Percentiles rank a stretch among this genome's conserved stretches.
Conservation (phyloP, 2,329 filamentous ascomycete species). For the Macrophomina pseudophaseolina region DNA sequence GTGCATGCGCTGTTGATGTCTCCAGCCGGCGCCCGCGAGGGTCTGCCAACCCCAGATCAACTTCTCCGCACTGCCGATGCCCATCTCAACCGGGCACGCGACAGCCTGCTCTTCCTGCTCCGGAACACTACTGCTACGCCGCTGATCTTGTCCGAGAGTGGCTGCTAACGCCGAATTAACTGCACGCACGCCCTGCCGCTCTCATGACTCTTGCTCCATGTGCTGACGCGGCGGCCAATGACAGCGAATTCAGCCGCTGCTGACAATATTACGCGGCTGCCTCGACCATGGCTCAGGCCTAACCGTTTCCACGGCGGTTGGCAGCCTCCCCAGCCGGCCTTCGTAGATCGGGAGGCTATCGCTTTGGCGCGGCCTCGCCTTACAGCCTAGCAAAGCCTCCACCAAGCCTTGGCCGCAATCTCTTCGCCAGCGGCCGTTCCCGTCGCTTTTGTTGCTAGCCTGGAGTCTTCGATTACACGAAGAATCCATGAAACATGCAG, state of each 20-base stretch:
- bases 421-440: background rate
- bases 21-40: background rate
- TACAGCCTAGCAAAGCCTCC: background rate
- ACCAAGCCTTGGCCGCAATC: background rate
- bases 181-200: background rate
- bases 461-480: background rate
- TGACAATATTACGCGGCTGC: background rate
- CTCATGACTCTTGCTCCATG: background rate
- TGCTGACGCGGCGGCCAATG: conserved; percentile 18
- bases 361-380: background rate
- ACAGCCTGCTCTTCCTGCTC: background rate
- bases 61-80: background rate
- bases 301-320: background rate
- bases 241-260: background rate
- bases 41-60: background rate
- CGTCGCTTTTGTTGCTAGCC: background rate
- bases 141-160: background rate
- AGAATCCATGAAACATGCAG: conserved; percentile 5
- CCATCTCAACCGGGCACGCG: conserved; percentile 39
- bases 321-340: background rate
- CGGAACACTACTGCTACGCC: background rate
- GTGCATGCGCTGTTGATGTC: background rate
- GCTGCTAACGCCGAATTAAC: background rate
- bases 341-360: background rate
- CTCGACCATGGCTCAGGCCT: conserved; percentile 9